These are phyloP conservation scores for Pseudozyma thailandica DNA, from an alignment of 1,284 basidiomycete genomes.

Conservation along the genomic window DNA sequence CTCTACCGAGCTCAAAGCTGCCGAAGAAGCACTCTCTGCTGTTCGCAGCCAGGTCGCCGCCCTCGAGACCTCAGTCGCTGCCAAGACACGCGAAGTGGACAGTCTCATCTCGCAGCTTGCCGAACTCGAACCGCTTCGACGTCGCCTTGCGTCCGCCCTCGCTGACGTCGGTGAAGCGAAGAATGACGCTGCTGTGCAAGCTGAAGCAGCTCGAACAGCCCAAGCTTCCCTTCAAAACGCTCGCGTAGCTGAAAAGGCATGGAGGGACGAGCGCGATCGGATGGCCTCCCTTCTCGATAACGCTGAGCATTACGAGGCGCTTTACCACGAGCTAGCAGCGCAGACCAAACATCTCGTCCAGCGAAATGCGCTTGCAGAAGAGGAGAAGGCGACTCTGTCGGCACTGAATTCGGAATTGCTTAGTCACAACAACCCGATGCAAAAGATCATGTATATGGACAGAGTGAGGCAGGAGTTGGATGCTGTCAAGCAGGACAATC, in stretches of 20 bases:
- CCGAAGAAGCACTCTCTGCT: slow-evolving; percentile 27
- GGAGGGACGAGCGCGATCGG: slow-evolving; percentile 35
- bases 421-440: slow-evolving; percentile 44
- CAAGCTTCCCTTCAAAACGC: slow-evolving; percentile 34
- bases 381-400: slow-evolving; percentile 31
- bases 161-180: slow-evolving; percentile 15
- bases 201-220: slow-evolving; percentile 26
- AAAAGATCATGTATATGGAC: slow-evolving; percentile 53
- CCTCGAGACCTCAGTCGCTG: slow-evolving; percentile 24
- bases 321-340: slow-evolving; percentile 38
- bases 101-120: slow-evolving; percentile 16
- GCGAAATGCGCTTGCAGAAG: slow-evolving; percentile 35
- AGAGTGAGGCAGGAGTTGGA: slow-evolving; percentile 36
- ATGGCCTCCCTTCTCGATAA: slow-evolving; percentile 30
- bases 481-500: slow-evolving; percentile 32
- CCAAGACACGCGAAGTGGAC: slow-evolving; percentile 31
- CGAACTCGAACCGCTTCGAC: slow-evolving; percentile 25
- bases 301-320: slow-evolving; percentile 20
- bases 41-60: slow-evolving; percentile 15
- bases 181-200: slow-evolving; percentile 20
- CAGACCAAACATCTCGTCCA: slow-evolving; percentile 36
- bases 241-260: slow-evolving; percentile 29
- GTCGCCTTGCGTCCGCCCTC: slow-evolving; percentile 15
- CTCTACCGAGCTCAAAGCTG: slow-evolving; percentile 20
- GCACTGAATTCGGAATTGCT: slow-evolving; percentile 41